Evolutionary conservation across 371 early-diverging fungal genomes (phyloP), one percentile per base, ranked within the genome.

Genomic region (Fennellomyces sp.): DNA sequence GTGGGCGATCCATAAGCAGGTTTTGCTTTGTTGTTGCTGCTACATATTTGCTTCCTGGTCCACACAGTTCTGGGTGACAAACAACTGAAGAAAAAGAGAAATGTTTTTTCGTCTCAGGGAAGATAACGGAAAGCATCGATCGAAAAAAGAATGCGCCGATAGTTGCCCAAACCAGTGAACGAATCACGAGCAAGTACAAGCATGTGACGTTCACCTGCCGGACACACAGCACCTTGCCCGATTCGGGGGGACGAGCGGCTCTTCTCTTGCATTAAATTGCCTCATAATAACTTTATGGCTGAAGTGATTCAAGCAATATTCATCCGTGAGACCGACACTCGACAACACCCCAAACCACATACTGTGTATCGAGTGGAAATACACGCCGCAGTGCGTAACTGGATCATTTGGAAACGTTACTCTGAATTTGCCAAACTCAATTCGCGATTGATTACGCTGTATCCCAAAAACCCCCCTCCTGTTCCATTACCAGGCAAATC

Each of bases 361-460:
- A 83, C 85, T 1, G 89, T 76, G 28, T 93, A 90, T 52, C 82
- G 80, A 38, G 72, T 93, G 19, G 84, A 90, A 59, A 86, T 93
- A 7, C 86, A 89, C 61, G 91, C 90, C 1, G 90, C 93, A 2
- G 91, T 94, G 23, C 87, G 94, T 19, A 85, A 91, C 11, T 96
- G 96, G 96, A 82, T 80, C 1, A 88, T 95, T 21, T 93, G 91
- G 91, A 89, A 88, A 60, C 88, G 96, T 3, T 96, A 94, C 73
- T 89, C 87, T 48, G 94, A 94, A 58, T 96, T 96, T 64, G 80
- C 81, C 33, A 73, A 81, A 28, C 84, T 96, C 1, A 73, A 90
- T 57, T 35, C 39, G 2, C 78, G 77, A 17, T 76, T 86, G 19
- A 33, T 63, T 2, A 69, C 74, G 5, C 73, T 80, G 41, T 88